A percentile compares a stretch with the other conserved stretches of the same genome.
Conservation (phyloP, 2,329 filamentous ascomycete genomes). For the Verticillium klebahnii region DNA sequence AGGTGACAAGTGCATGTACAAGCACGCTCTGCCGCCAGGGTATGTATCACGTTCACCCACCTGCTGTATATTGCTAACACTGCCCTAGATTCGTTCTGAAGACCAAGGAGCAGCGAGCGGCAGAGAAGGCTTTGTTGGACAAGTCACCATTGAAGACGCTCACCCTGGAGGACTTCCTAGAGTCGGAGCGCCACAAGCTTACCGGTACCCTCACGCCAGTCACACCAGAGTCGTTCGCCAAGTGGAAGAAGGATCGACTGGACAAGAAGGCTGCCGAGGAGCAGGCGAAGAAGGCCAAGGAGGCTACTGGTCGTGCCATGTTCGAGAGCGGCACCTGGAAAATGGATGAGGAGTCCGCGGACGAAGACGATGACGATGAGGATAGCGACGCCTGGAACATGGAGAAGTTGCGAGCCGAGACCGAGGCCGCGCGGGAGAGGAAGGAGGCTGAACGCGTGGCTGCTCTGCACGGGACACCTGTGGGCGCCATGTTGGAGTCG, state of each 20-base stretch:
- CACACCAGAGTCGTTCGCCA: slow-evolving; percentile 85
- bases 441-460: slow-evolving; percentile 71
- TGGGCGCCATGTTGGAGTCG: not conserved
- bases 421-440: slow-evolving; percentile 66
- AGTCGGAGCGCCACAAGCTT: slow-evolving; percentile 93
- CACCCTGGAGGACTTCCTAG: slow-evolving; percentile 94
- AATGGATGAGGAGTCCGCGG: slow-evolving; percentile 58
- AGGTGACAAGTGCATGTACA: slow-evolving; percentile 97
- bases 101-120: slow-evolving; percentile 92
- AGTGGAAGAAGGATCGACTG: slow-evolving; percentile 93
- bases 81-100: slow-evolving; percentile 79
- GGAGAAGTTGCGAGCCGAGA: slow-evolving; percentile 78
- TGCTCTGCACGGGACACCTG: slow-evolving; percentile 21
- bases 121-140: slow-evolving; percentile 92
- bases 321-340: slow-evolving; percentile 97
- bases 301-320: slow-evolving; percentile 88
- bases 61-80: not conserved
- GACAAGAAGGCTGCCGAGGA: slow-evolving; percentile 96
- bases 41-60: slow-evolving; percentile 41
- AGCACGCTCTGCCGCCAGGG: slow-evolving; percentile 91
- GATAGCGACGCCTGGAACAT: slow-evolving; percentile 66
- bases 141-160: slow-evolving; percentile 93
- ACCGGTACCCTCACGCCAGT: slow-evolving; percentile 90
- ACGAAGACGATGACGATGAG: slow-evolving; percentile 58
- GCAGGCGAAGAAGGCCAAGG: slow-evolving; percentile 84